A percentile compares a stretch with the other conserved stretches of the same genome.
Evolutionary conservation across 2,329 filamentous ascomycete genomes (phyloP).

Genomic region (Elsinoe arachidis): DNA sequence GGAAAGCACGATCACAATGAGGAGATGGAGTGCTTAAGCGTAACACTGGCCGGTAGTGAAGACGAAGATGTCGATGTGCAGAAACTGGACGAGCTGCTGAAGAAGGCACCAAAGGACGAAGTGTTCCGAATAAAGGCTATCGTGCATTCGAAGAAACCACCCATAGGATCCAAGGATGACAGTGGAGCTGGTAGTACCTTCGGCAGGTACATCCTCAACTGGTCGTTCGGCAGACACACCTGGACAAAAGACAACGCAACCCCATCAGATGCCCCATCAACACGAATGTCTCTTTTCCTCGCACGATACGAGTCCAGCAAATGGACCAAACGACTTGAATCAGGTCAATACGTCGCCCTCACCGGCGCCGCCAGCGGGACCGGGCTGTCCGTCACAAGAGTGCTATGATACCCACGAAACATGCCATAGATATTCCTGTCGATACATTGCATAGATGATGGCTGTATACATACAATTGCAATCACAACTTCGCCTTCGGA

Average conservation of each 20-base stretch:
- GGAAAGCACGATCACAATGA: conserved; percentile 54
- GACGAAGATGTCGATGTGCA: conserved; percentile 45
- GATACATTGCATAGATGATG: conserved; percentile 10
- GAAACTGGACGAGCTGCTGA: conserved; percentile 59
- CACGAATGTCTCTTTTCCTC: conserved; percentile 69
- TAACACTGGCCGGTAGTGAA: conserved; percentile 47
- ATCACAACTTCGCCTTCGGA: conserved; percentile 35
- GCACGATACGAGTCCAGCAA: conserved; percentile 64
- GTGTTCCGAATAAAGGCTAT: conserved; percentile 88
- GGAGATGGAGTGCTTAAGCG: conserved; percentile 84
- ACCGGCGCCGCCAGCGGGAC: conserved; percentile 29
- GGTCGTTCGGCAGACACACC: conserved; percentile 94
- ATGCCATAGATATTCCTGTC: background rate
- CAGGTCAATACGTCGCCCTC: conserved; percentile 23
- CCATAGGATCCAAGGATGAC: conserved; percentile 18
- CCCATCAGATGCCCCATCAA: conserved; percentile 28
- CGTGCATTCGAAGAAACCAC: conserved; percentile 39
- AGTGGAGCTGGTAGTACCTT: conserved; percentile 24
- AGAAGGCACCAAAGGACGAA: conserved; percentile 77
- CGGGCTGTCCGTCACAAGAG: conserved; percentile 41
- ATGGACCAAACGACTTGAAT: conserved; percentile 66
- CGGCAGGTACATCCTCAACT: conserved; percentile 80
- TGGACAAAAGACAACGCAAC: conserved; percentile 55
- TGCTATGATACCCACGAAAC: conserved; percentile 21
- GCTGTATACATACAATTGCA: conserved; percentile 5